Evolutionary conservation across 345 rosid genomes (phyloP).

Genomic region (Moricandia moricandioides): DNA sequence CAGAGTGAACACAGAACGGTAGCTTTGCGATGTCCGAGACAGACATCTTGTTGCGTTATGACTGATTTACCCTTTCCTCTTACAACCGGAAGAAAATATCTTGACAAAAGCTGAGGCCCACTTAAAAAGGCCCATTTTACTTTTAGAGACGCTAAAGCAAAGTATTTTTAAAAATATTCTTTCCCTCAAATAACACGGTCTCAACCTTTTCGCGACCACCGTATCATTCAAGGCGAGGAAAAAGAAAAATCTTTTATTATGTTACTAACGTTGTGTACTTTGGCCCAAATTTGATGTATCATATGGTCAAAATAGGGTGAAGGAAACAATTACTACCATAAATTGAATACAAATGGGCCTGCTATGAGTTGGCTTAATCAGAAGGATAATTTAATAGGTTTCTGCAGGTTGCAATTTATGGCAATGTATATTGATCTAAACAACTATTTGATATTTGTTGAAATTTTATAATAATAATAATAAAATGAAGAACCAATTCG

Average conservation of each 20-base stretch:
- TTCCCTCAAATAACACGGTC: background rate
- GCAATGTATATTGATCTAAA: background rate
- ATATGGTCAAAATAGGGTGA: background rate
- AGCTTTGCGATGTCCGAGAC: constrained; percentile 35
- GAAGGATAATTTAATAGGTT: background rate
- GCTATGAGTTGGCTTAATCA: background rate
- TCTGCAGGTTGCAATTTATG: background rate
- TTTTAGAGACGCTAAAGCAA: constrained; percentile 31
- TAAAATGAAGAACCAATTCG: background rate
- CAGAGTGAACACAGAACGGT: constrained; percentile 38
- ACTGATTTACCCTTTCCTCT: constrained; percentile 23
- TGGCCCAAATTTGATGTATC: background rate
- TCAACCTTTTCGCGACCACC: background rate
- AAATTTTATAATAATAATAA: background rate
- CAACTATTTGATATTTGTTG: background rate
- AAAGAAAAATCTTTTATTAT: background rate
- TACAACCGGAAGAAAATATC: background rate
- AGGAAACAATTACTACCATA: background rate
- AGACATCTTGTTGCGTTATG: background rate
- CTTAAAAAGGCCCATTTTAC: constrained; percentile 10
- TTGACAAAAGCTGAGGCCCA: constrained; percentile 11
- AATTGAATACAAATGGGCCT: background rate
- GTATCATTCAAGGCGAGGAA: constrained; percentile 4
- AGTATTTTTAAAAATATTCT: constrained; percentile 19
- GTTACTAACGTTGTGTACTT: background rate